phyloP scores from a whole-genome alignment of 257 asterid genomes.

The Solanum ossicruentum region DNA sequence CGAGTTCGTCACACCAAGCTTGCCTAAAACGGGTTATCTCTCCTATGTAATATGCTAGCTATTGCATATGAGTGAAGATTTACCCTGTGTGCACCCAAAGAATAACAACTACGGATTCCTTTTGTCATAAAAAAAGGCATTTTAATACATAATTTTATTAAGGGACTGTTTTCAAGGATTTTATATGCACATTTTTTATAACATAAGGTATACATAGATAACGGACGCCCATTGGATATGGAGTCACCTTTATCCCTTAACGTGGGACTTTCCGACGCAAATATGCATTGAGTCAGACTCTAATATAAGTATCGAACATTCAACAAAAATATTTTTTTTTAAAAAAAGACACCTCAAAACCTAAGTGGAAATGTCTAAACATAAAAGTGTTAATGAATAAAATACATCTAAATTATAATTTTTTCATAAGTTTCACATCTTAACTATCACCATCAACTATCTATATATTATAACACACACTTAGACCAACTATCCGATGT shows the following conservation, averaged over 20 bases:
- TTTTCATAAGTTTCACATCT: background rate
- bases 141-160: background rate
- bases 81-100: too few species aligned
- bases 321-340: too few species aligned
- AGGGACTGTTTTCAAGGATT: background rate
- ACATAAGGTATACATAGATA: background rate
- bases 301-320: too few species aligned
- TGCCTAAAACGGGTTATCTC: too few species aligned
- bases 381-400: background rate
- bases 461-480: too few species aligned
- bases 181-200: background rate
- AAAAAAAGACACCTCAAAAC: background rate
- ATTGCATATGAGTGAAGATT: too few species aligned
- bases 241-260: too few species aligned
- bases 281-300: too few species aligned
- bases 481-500: background rate
- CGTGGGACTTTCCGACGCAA: too few species aligned
- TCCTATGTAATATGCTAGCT: too few species aligned
- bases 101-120: too few species aligned
- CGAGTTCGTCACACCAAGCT: too few species aligned
- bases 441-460: background rate
- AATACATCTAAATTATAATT: background rate
- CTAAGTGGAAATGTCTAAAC: background rate
- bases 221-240: background rate
- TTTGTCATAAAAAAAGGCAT: background rate